Evolutionary conservation across 2,329 filamentous ascomycete genomes (phyloP).

Genomic region (Pestalotiopsis sp.): DNA sequence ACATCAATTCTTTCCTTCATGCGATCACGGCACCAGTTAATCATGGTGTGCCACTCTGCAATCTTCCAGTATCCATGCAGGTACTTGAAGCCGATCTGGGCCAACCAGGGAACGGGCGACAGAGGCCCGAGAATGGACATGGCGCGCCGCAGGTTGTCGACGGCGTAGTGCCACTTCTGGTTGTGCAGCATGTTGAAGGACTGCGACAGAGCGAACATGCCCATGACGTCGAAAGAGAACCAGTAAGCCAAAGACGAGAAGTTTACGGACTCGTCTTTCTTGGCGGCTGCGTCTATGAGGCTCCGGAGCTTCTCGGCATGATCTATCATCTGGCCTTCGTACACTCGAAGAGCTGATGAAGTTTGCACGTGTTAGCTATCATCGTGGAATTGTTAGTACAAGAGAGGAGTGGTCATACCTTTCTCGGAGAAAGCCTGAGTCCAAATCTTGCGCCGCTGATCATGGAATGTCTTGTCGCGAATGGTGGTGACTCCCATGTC

Average conservation of each 20-base stretch:
- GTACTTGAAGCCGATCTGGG: not conserved
- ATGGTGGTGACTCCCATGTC: constrained; percentile 16
- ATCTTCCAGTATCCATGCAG: constrained; percentile 14
- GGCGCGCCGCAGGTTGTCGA: constrained; percentile 4
- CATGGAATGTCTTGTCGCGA: constrained; percentile 17
- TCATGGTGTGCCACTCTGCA: constrained; percentile 1
- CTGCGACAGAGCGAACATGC: constrained; percentile 13
- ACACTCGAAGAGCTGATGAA: constrained; percentile 7
- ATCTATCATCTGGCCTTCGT: constrained; percentile 6
- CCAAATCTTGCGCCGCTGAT: constrained; percentile 18
- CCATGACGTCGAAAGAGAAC: constrained; percentile 19
- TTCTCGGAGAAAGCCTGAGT: constrained; percentile 16
- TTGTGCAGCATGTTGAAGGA: constrained; percentile 11
- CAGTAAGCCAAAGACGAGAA: constrained; percentile 13
- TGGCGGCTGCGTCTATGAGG: constrained; percentile 2
- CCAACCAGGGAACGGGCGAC: constrained; percentile 18
- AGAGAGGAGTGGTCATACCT: not conserved
- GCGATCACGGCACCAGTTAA: not conserved
- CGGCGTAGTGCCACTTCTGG: constrained; percentile 8
- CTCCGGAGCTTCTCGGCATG: constrained; percentile 8
- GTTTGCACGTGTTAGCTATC: not conserved
- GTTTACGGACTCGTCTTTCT: not conserved
- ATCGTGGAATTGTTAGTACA: no score
- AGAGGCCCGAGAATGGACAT: constrained; percentile 16
- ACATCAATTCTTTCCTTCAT: not conserved